Conservation (phyloP, 2,329 filamentous ascomycete species). For the Arthrobotrys pseudoclavata region DNA sequence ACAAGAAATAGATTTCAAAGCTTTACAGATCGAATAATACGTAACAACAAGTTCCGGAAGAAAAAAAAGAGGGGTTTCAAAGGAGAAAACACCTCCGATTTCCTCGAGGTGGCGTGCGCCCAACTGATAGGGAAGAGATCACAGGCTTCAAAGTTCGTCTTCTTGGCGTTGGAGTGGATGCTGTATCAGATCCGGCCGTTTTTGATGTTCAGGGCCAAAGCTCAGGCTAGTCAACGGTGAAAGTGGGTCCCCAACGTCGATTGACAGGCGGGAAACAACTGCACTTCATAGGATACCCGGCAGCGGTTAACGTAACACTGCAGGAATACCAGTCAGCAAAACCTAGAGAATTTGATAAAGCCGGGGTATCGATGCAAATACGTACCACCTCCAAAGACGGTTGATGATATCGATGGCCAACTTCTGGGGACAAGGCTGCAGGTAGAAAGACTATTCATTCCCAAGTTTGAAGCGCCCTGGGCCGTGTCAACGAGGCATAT, state of each 20-base stretch:
- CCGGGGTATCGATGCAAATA: constrained; percentile 16
- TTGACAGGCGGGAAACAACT: constrained; percentile 47
- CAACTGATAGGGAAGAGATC: constrained; percentile 29
- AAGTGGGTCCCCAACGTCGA: constrained; percentile 27
- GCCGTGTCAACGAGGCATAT: constrained; percentile 48
- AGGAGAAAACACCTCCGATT: constrained; percentile 34
- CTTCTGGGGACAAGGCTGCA: constrained; percentile 36
- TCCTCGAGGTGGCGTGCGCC: constrained; percentile 23
- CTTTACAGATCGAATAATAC: constrained; percentile 30
- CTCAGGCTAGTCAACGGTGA: constrained; percentile 17
- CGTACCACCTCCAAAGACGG: constrained; percentile 15
- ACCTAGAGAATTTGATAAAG: constrained; percentile 2
- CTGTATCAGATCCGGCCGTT: constrained; percentile 39
- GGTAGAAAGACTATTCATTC: constrained; percentile 25
- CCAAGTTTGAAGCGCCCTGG: constrained; percentile 39
- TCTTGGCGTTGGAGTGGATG: constrained; percentile 27
- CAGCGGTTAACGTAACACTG: constrained; percentile 50
- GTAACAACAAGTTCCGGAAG: constrained; percentile 19
- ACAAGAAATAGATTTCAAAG: constrained; percentile 30
- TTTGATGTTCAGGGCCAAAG: constrained; percentile 33
- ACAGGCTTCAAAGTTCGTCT: constrained; percentile 19
- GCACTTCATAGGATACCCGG: constrained; percentile 28
- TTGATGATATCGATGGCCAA: constrained; percentile 20
- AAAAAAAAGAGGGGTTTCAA: constrained; percentile 19
- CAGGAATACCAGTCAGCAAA: constrained; percentile 38